Base-by-base conservation (phyloP, 2,329 filamentous ascomycete species). In the Apiospora sp. region DNA sequence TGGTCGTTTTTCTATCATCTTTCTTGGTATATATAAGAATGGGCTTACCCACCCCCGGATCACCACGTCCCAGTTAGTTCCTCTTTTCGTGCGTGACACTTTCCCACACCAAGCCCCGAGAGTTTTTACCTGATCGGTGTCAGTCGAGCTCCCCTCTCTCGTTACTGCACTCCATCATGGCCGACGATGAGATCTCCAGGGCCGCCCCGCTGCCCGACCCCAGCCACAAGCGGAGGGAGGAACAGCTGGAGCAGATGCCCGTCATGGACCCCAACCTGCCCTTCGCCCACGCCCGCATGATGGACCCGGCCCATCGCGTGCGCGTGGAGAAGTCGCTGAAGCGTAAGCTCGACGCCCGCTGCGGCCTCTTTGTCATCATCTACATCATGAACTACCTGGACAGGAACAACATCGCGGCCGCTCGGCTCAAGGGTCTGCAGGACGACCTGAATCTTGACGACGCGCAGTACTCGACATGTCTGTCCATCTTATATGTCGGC, bases 301-400 rank as follows among this genome's bases (percentile, higher is more conserved):
- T 79, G 78, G 83, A 84, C 72, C 82, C 85, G 0, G 87, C 87
- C 54, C 86, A 89, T 73, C 88, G 91, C 16, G 78, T 79, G 0
- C 78, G 79, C 19, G 87, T 92, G n/a, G 92, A 95, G 81, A 89
- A 87, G 80, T 87, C 85, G 48, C 83, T 95, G 77, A 87, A 90
- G 80, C 88, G 90, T 76, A 95, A 94, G 83, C 90, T 95, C 71
- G 93, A 95, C 79, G 77, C 87, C 27, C 87, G 92, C 73, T 94
- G 80, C 84, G 91, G 80, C 84, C 88, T 93, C 76, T 88, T 94
- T 72, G 89, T 94, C 68, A 80, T 94, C 75, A 93, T 94, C 84
- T 94, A 94, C 78, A 93, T 94, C 79, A 86, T 92, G 82, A 94
- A 94, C 82, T 94, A 93, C 80, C 85, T 91, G 43, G 90, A 92